phyloP scores from a whole-genome alignment of 2,329 filamentous ascomycete species.

The Trichoderma sp. region DNA sequence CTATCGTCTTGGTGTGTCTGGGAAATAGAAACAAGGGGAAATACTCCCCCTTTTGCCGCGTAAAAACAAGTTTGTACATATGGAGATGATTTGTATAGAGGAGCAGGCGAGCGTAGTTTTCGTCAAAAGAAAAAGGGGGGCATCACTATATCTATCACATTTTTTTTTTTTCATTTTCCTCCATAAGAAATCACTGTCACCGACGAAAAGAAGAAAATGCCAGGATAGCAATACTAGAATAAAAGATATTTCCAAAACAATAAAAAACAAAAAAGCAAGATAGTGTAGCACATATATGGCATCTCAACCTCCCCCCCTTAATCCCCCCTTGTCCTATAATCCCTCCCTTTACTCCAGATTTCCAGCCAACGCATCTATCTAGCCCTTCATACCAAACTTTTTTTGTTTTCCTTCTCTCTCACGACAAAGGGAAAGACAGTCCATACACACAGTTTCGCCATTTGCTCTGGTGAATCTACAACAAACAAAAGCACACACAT shows the following conservation, averaged over 20 bases:
- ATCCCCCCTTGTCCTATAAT: not conserved
- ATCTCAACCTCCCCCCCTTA: not conserved
- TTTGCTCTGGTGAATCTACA: constrained; percentile 13
- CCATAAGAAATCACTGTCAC: not conserved
- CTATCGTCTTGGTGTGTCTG: not conserved
- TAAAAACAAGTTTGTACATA: not conserved
- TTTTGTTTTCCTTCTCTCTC: not conserved
- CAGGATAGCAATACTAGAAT: not conserved
- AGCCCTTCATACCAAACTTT: constrained; percentile 9
- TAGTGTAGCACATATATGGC: constrained; percentile 10
- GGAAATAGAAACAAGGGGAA: not conserved
- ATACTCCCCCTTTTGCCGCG: too few relatives aligned
- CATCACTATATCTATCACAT: not conserved
- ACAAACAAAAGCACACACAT: constrained; percentile 9
- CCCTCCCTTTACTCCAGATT: constrained; percentile 5
- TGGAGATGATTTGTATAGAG: constrained; percentile 1
- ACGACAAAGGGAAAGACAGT: constrained; percentile 6
- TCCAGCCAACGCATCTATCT: constrained; percentile 13
- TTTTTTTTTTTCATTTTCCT: not conserved
- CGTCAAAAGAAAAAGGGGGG: not conserved
- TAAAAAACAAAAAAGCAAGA: not conserved
- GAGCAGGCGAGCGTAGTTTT: not conserved
- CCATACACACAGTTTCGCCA: not conserved
- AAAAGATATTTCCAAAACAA: not conserved
- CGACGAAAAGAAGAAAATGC: not conserved